These are phyloP conservation scores for Tillandsia leiboldiana DNA, from an alignment of 176 grass and related monocot species.

Conservation along the genomic window DNA sequence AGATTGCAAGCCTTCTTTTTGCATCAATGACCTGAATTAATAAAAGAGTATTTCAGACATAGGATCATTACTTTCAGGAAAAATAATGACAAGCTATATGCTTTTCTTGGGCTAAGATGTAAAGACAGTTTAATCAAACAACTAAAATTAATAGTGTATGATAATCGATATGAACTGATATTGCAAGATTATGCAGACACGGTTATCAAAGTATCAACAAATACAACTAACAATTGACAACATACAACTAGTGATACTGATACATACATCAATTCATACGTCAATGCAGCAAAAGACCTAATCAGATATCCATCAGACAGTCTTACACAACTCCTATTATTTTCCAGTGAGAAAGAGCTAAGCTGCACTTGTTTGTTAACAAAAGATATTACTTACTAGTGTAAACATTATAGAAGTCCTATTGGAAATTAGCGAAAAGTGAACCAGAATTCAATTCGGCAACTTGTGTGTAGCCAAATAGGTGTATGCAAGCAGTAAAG, in stretches of 20 bases:
- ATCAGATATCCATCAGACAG: too few relatives aligned
- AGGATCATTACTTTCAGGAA: neutral
- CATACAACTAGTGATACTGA: neutral
- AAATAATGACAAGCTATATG: neutral
- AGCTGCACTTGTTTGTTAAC: too few relatives aligned
- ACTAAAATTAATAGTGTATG: neutral
- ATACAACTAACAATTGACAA: neutral
- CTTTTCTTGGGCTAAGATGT: neutral
- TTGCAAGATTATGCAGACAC: neutral
- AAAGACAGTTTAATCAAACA: neutral
- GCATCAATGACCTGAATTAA: conserved; percentile 53
- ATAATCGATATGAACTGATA: neutral
- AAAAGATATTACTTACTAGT: too few relatives aligned
- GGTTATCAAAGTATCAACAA: neutral
- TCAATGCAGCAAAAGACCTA: too few relatives aligned
- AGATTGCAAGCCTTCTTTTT: conserved; percentile 57
- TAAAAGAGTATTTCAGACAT: neutral
- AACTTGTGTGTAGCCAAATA: too few relatives aligned
- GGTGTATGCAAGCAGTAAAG: too few relatives aligned
- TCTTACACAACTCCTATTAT: too few relatives aligned
- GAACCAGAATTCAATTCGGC: too few relatives aligned
- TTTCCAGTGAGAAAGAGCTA: too few relatives aligned
- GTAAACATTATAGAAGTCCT: too few relatives aligned
- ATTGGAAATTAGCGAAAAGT: too few relatives aligned
- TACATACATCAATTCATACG: neutral